phyloP scores from a whole-genome alignment of 805 yeast species.

The Monosporozyma unispora region DNA sequence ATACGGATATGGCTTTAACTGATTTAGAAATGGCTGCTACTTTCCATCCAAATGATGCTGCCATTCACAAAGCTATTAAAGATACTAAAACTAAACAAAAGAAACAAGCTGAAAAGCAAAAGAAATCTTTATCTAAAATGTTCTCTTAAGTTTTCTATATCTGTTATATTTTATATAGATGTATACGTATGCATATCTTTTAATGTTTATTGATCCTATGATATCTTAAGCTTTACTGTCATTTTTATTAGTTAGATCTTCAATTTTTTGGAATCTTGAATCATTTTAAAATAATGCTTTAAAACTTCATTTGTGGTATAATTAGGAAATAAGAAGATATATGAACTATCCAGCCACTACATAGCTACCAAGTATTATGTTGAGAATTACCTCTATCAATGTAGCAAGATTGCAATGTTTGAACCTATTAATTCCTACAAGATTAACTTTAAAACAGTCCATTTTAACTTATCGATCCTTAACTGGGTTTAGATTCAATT shows the following conservation, averaged over 20 bases:
- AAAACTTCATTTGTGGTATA: too few species aligned
- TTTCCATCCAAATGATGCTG: slow-evolving; percentile 62
- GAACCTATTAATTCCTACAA: background rate
- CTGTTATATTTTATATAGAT: background rate
- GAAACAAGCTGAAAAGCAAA: slow-evolving; percentile 55
- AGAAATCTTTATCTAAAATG: slow-evolving; percentile 66
- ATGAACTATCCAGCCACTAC: too few species aligned
- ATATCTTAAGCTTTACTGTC: too few species aligned
- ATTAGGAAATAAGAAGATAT: too few species aligned
- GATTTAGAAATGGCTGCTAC: slow-evolving; percentile 59
- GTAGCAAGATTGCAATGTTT: background rate
- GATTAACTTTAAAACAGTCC: background rate
- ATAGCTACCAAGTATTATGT: background rate
- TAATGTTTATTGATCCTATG: background rate
- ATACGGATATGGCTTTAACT: slow-evolving; percentile 59
- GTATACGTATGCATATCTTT: background rate
- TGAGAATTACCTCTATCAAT: background rate
- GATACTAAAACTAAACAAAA: slow-evolving; percentile 48
- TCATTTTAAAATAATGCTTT: too few species aligned
- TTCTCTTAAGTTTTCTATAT: slow-evolving; percentile 27
- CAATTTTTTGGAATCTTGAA: too few species aligned
- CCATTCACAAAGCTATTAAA: slow-evolving; percentile 52
- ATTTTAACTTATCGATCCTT: too few species aligned
- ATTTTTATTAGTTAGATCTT: too few species aligned
- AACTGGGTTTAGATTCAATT: background rate